Evolutionary conservation across 345 rosid genomes (phyloP).

Genomic region (Kandelia obovata): DNA sequence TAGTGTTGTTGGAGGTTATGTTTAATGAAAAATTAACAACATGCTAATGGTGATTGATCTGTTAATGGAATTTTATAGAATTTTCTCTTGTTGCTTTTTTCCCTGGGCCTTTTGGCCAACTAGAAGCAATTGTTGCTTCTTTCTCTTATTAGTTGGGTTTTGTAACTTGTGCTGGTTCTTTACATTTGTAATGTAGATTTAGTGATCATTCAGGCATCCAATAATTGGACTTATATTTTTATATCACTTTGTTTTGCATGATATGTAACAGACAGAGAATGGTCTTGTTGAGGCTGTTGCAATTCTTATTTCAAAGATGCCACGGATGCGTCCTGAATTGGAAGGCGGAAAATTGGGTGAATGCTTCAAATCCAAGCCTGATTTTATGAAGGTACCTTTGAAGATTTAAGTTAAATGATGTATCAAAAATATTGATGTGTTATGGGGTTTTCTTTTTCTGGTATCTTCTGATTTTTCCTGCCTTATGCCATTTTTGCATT

Average conservation of each 20-base stretch:
- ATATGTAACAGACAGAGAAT: slow-evolving; percentile 69
- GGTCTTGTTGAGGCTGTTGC: slow-evolving; percentile 94
- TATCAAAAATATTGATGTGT: not conserved
- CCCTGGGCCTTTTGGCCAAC: not conserved
- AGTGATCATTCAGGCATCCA: not conserved
- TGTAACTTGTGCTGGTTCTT: not conserved
- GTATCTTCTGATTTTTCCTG: not conserved
- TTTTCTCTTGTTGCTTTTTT: not conserved
- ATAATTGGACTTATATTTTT: not conserved
- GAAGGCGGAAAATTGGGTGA: slow-evolving; percentile 75
- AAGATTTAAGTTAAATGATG: slow-evolving; percentile 3
- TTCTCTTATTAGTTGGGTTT: not conserved
- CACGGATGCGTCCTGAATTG: slow-evolving; percentile 72
- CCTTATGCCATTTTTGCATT: not conserved
- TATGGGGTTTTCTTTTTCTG: slow-evolving; percentile 4
- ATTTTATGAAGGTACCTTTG: slow-evolving; percentile 77
- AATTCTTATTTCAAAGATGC: slow-evolving; percentile 88
- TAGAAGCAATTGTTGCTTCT: not conserved
- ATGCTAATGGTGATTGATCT: not conserved
- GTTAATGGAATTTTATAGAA: not conserved
- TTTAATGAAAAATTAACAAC: not conserved
- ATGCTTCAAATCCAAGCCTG: slow-evolving; percentile 78
- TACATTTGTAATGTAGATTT: not conserved
- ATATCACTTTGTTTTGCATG: slow-evolving; percentile 18
- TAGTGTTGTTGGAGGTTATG: not conserved